phyloP scores from a whole-genome alignment of 768 basidiomycete species.

The Leccinum barrowsii region DNA sequence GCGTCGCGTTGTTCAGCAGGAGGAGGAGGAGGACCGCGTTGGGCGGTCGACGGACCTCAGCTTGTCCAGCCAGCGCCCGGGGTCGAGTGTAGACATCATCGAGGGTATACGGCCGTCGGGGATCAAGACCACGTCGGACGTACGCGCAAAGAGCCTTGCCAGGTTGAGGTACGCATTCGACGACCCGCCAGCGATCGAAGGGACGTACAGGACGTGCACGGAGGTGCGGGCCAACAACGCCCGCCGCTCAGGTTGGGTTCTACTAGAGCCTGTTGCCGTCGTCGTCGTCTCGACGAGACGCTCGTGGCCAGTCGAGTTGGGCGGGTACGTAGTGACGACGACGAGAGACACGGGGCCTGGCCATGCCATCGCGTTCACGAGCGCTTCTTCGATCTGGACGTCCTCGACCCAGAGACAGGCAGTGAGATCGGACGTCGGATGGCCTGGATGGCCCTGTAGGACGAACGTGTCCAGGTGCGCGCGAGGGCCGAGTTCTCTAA shows the following conservation, averaged over 20 bases:
- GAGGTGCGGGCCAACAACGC: conserved; percentile 27
- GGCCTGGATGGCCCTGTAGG: conserved; percentile 17
- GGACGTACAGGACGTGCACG: conserved; percentile 46
- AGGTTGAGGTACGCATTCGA: conserved; percentile 60
- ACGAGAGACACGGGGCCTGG: conserved; percentile 50
- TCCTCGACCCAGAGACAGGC: conserved; percentile 52
- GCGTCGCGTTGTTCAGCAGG: conserved; percentile 28
- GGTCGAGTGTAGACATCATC: conserved; percentile 8
- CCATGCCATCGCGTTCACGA: conserved; percentile 41
- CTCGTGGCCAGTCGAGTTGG: conserved; percentile 24
- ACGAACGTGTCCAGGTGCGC: conserved; percentile 37
- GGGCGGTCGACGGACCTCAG: background rate
- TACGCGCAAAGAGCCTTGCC: conserved; percentile 55
- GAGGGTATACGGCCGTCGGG: conserved; percentile 39
- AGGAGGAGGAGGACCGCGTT: background rate
- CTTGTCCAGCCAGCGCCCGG: conserved; percentile 15
- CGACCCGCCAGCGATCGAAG: conserved; percentile 33
- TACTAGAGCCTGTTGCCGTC: background rate
- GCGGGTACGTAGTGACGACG: conserved; percentile 36
- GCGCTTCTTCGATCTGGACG: conserved; percentile 30
- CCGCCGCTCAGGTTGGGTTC: background rate
- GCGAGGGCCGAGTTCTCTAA: conserved; percentile 26
- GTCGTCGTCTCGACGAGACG: conserved; percentile 4
- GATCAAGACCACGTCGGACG: conserved; percentile 46
- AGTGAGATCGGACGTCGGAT: conserved; percentile 25